Evolutionary conservation across 768 basidiomycete species (phyloP), one percentile per base, ranked within the genome.

Genomic region (Mycena epipterygia): DNA sequence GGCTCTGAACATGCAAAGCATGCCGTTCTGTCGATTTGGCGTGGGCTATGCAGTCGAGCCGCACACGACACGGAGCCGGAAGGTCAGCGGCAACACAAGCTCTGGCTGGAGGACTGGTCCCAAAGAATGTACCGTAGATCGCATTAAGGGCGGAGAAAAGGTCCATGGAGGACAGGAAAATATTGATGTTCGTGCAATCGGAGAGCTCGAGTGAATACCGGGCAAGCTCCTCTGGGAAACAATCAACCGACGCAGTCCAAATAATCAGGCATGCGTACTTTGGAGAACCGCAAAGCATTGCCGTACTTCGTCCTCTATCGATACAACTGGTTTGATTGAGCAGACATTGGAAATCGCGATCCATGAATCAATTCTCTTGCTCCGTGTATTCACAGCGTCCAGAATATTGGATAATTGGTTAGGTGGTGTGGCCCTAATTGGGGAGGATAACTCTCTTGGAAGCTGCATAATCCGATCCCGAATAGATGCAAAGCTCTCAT

Each of bases 21-120:
- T 89, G 89, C 49, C 97, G 84, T 64, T 89, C 86, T 7, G 76
- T 57, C 8, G 76, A 55, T 23, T 65, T 76, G 12, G 77, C 87
- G 93, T n/a, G 95, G 13, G 72, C 95, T n/a, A 94, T 81, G 71
- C 92, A 94, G 69, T 98, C 97, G 27, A 99, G 79, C 62, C 86
- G 83, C 32, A 97, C 83, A 3, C 89, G 87, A 39, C 84, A 78
- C 4, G 85, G 86, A 2, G 78, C 33, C 5, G 91, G 90, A 23
- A 96, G 88, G 66, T 90, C 88, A 1, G 95, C 90, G 13, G 92
- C 92, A 5, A 99, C 93, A 78, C 97, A 98, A n/a, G 96, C 97
- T 9, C 98, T 91, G 0, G 96, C 90, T 9, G 98, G 98, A 0
- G 98, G 98, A 51, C 95, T 96, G 21, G 88, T 87, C 2, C 96